Evolutionary conservation across 768 basidiomycete genomes (phyloP).

Genomic region (Tephrocybe sp.): DNA sequence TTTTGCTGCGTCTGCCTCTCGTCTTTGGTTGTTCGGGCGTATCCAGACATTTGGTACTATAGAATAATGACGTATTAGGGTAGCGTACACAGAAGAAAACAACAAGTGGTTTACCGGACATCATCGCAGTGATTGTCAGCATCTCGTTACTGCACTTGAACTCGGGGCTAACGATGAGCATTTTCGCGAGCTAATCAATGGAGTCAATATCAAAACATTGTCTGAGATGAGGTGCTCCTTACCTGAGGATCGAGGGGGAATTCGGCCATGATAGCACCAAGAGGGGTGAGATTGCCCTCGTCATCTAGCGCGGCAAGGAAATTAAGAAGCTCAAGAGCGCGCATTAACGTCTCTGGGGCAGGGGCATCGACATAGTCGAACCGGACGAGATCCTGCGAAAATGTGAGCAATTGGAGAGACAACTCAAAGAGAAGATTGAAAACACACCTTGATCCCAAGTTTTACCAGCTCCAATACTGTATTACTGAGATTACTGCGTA

Average conservation of each 20-base stretch:
- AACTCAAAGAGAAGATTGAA: not conserved
- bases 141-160: conserved; percentile 97
- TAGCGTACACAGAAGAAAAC: not conserved
- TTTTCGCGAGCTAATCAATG: conserved; percentile 70
- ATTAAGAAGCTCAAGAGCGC: conserved; percentile 91
- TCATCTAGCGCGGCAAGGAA: conserved; percentile 92
- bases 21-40: conserved; percentile 81
- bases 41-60: conserved; percentile 93
- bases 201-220: not conserved
- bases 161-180: conserved; percentile 91
- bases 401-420: not conserved
- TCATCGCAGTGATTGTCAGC: conserved; percentile 92
- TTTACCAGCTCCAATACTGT: conserved; percentile 93
- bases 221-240: conserved; percentile 13
- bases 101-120: conserved; percentile 62
- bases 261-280: conserved; percentile 93
- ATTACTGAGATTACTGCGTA: conserved; percentile 90
- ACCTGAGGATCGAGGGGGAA: conserved; percentile 99
- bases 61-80: not conserved
- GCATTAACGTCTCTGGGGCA: conserved; percentile 95
- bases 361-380: conserved; percentile 94
- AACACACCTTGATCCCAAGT: conserved; percentile 79
- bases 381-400: conserved; percentile 67
- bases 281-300: conserved; percentile 82
- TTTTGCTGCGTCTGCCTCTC: conserved; percentile 92